These are phyloP conservation scores for Saksenaea vasiformis DNA, from an alignment of 371 early-diverging fungal species.

Conservation along the genomic window DNA sequence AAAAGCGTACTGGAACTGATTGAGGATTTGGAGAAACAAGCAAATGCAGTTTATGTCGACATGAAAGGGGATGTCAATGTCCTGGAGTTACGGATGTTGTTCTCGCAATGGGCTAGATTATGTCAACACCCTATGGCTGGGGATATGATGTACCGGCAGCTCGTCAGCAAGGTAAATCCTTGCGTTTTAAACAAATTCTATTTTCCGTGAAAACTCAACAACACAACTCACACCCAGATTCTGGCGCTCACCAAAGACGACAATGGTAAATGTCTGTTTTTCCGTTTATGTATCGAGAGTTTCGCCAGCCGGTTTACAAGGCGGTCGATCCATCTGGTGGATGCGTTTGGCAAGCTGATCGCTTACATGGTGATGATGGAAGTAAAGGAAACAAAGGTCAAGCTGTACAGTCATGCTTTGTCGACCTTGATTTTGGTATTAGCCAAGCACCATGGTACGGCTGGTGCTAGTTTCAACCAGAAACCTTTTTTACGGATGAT, in stretches of 20 bases:
- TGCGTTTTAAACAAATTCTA: not conserved
- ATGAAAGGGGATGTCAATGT: slow-evolving; percentile 19
- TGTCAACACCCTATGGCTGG: slow-evolving; percentile 78
- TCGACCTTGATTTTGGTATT: slow-evolving; percentile 83
- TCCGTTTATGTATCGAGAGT: slow-evolving; percentile 36
- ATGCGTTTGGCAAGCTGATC: slow-evolving; percentile 81
- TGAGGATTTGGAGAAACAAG: slow-evolving; percentile 26
- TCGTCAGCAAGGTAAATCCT: slow-evolving; percentile 62
- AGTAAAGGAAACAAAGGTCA: slow-evolving; percentile 53
- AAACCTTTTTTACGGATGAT: slow-evolving; percentile 89
- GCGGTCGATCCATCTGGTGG: slow-evolving; percentile 52
- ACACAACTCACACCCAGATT: slow-evolving; percentile 8
- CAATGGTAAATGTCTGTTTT: slow-evolving; percentile 35
- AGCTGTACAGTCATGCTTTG: slow-evolving; percentile 73
- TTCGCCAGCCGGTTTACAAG: slow-evolving; percentile 31
- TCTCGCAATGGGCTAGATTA: slow-evolving; percentile 87
- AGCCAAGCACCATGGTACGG: slow-evolving; percentile 80
- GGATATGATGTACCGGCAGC: slow-evolving; percentile 62
- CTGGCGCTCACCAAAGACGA: slow-evolving; percentile 21
- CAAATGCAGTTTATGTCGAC: slow-evolving; percentile 17
- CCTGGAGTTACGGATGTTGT: slow-evolving; percentile 42
- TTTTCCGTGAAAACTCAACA: not conserved
- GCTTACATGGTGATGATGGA: slow-evolving; percentile 63
- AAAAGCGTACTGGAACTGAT: slow-evolving; percentile 29
- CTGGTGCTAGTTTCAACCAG: slow-evolving; percentile 82